Evolutionary conservation across 2,329 filamentous ascomycete genomes (phyloP).

Genomic region (Penicillium rolfsii): DNA sequence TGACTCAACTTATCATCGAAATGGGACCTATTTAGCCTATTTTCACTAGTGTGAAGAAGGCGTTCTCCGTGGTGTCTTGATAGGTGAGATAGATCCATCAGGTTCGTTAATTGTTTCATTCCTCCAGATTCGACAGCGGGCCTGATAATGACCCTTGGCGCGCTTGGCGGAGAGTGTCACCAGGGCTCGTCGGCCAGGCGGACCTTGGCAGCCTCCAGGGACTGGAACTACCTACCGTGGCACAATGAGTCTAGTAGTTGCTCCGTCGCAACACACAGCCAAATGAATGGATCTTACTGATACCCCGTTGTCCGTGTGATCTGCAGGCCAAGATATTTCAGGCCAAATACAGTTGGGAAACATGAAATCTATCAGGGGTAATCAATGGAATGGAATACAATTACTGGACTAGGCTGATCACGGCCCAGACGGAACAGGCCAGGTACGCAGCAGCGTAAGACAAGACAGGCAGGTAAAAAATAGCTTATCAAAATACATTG

Average conservation of each 20-base stretch:
- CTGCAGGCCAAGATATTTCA: slow-evolving; percentile 2
- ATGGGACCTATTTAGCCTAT: background rate
- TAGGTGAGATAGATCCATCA: background rate
- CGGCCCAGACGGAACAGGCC: background rate
- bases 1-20: background rate
- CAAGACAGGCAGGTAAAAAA: background rate
- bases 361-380: background rate
- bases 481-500: slow-evolving; percentile 33
- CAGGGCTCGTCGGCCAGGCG: background rate
- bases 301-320: background rate
- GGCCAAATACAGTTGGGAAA: background rate
- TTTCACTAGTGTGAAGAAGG: background rate
- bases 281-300: background rate
- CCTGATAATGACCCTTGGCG: slow-evolving; percentile 20
- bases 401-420: slow-evolving; percentile 1
- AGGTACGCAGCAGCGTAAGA: too few relatives aligned
- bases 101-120: background rate
- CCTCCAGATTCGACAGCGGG: background rate
- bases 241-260: background rate
- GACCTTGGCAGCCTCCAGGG: background rate
- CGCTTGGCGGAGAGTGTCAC: slow-evolving; percentile 14
- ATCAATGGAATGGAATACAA: slow-evolving; percentile 2
- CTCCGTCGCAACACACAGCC: background rate
- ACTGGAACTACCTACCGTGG: background rate
- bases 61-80: background rate